Conservation (phyloP, 1,284 basidiomycete species). For the Naganishia liquefaciens region DNA sequence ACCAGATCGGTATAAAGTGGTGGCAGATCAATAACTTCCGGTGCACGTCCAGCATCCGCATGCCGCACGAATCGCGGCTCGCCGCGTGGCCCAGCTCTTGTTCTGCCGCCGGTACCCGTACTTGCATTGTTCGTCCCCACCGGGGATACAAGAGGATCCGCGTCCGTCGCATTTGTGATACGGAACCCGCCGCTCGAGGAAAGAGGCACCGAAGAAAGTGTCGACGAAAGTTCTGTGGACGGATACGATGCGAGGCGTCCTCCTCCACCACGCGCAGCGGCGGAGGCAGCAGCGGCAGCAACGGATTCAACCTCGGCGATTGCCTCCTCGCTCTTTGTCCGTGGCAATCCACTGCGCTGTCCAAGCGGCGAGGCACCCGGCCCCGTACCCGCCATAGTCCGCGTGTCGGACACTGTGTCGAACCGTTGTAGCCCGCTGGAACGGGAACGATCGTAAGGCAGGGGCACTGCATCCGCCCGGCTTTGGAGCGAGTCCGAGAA, state of each 20-base stretch:
- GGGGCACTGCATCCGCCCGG: neutral
- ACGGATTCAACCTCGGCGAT: conserved; percentile 17
- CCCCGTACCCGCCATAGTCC: neutral
- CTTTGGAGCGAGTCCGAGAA: conserved; percentile 8
- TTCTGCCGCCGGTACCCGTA: neutral
- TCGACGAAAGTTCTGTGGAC: neutral
- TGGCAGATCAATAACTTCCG: conserved; percentile 35
- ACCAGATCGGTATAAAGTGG: conserved; percentile 34
- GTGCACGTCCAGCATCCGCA: conserved; percentile 31
- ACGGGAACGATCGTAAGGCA: neutral
- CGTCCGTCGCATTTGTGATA: conserved; percentile 28
- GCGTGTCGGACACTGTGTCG: conserved; percentile 11
- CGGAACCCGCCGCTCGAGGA: conserved; percentile 24
- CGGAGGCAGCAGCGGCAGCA: neutral
- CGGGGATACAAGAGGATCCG: conserved; percentile 23
- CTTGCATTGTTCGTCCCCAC: neutral
- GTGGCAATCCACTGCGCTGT: neutral
- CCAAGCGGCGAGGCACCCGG: neutral
- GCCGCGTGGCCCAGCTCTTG: neutral
- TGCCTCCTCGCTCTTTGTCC: conserved; percentile 25
- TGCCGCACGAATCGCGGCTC: conserved; percentile 33
- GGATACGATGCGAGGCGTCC: neutral
- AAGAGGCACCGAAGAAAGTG: neutral
- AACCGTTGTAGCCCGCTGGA: neutral
- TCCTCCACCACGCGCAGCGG: neutral